Evolutionary conservation across 2,329 filamentous ascomycete genomes (phyloP).

Genomic region (Penicillium sclerotigenum): DNA sequence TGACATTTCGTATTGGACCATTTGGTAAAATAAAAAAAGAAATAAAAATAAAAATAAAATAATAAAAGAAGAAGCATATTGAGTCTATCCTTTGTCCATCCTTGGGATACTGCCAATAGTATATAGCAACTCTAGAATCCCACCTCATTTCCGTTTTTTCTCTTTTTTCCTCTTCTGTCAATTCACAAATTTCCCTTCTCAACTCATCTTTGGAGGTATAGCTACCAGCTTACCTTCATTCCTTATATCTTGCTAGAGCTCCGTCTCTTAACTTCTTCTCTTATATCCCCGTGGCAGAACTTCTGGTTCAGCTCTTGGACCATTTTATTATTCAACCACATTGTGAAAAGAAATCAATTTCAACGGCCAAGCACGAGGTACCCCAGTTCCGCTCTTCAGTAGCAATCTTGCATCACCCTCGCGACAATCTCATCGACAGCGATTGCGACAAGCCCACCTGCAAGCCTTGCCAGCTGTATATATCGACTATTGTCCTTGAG

Average conservation of each 20-base stretch:
- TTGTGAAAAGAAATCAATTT: conserved; percentile 11
- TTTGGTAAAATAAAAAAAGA: conserved; percentile 1
- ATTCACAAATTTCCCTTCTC: neutral
- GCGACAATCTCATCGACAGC: neutral
- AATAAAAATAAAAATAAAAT: neutral
- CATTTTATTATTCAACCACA: neutral
- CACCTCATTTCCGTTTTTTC: neutral
- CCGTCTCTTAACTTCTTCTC: neutral
- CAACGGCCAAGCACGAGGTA: conserved; percentile 3
- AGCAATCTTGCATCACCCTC: conserved; percentile 8
- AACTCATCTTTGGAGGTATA: conserved; percentile 5
- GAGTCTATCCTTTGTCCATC: too few species aligned
- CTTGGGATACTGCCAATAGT: neutral
- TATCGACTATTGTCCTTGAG: conserved; percentile 6
- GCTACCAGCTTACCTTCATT: conserved; percentile 12
- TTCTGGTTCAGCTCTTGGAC: neutral
- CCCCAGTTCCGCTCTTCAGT: conserved; percentile 14
- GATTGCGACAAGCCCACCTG: conserved; percentile 3
- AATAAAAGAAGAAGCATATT: conserved; percentile 2
- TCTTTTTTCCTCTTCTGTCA: conserved; percentile 2
- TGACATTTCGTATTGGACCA: neutral
- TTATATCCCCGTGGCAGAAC: neutral
- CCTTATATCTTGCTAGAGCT: neutral
- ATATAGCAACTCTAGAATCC: conserved; percentile 17
- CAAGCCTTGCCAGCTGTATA: neutral